Percentiles rank a stretch among this genome's conserved stretches.
These are phyloP conservation scores for Coemansia asiatica DNA, from an alignment of 192 early-diverging fungal species.

Conservation along the genomic window DNA sequence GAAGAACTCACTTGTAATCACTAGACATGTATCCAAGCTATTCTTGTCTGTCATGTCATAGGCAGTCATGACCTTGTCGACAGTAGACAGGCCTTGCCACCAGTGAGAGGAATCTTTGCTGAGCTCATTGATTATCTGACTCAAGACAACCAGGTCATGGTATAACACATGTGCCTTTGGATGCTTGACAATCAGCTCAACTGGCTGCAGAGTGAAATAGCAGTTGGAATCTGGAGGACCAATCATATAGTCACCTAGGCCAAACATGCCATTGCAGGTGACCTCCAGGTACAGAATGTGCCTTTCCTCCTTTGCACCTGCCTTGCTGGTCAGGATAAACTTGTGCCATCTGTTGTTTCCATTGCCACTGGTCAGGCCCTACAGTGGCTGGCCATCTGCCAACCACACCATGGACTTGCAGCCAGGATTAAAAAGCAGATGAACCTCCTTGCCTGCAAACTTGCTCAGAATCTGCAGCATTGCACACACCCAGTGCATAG, in stretches of 20 bases:
- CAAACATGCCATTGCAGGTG: conserved; percentile 93
- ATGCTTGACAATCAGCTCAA: conserved; percentile 73
- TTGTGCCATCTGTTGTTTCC: conserved; percentile 48
- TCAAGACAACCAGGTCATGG: conserved; percentile 77
- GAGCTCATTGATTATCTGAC: conserved; percentile 69
- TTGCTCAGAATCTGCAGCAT: conserved; percentile 67
- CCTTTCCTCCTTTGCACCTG: conserved; percentile 29
- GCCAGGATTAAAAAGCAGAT: conserved; percentile 80
- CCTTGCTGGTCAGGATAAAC: conserved; percentile 53
- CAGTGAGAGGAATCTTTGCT: conserved; percentile 67
- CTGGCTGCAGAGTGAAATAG: conserved; percentile 61
- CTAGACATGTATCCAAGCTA: conserved; percentile 41
- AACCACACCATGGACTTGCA: conserved; percentile 94
- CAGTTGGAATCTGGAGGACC: conserved; percentile 68
- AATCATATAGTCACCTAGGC: conserved; percentile 53
- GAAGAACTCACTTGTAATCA: conserved; percentile 67
- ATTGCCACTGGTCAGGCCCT: conserved; percentile 84
- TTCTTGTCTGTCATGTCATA: conserved; percentile 50
- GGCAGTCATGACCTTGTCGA: conserved; percentile 78
- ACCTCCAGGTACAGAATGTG: conserved; percentile 85
- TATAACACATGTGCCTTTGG: conserved; percentile 66
- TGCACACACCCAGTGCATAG: conserved; percentile 75
- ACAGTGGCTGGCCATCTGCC: conserved; percentile 72
- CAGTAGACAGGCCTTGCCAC: conserved; percentile 77
- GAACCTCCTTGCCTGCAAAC: conserved; percentile 71